Conservation (phyloP, 2,329 filamentous ascomycete species). For the Zopfia rhizophila region DNA sequence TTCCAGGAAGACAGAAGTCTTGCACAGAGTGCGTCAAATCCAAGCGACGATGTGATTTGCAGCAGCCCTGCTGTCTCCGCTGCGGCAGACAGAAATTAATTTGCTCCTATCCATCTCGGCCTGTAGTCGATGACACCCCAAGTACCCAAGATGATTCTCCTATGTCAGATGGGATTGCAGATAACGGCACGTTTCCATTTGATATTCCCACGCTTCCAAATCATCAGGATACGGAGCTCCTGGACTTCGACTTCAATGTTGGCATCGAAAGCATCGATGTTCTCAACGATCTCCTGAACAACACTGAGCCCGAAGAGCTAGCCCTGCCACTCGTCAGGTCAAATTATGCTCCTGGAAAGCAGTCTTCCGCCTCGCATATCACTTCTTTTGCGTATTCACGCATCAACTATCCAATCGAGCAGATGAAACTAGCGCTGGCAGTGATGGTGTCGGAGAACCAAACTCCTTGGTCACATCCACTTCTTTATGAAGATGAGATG, state of each 20-base stretch:
- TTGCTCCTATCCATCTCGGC: slow-evolving; percentile 58
- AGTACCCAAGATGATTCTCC: slow-evolving; percentile 34
- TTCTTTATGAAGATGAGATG: slow-evolving; percentile 64
- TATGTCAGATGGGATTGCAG: neutral
- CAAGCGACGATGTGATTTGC: slow-evolving; percentile 67
- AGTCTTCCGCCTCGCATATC: slow-evolving; percentile 26
- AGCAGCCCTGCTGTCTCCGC: slow-evolving; percentile 62
- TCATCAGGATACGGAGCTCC: slow-evolving; percentile 14
- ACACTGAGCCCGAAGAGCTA: neutral
- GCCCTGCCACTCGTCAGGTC: neutral
- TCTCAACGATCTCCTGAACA: slow-evolving; percentile 44
- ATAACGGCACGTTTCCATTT: slow-evolving; percentile 29
- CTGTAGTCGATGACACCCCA: slow-evolving; percentile 13
- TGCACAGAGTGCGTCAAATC: slow-evolving; percentile 67
- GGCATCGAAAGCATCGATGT: slow-evolving; percentile 63
- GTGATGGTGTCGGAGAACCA: slow-evolving; percentile 61
- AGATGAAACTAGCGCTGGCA: slow-evolving; percentile 37
- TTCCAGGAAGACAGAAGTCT: slow-evolving; percentile 60
- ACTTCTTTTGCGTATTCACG: slow-evolving; percentile 33
- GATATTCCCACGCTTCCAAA: slow-evolving; percentile 1
- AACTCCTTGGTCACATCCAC: slow-evolving; percentile 65
- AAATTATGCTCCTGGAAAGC: slow-evolving; percentile 9
- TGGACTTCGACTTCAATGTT: slow-evolving; percentile 32
- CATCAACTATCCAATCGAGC: slow-evolving; percentile 37
- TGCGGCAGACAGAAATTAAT: slow-evolving; percentile 60